These are phyloP conservation scores for Exophiala oligosperma DNA, from an alignment of 2,329 filamentous ascomycete genomes.

Conservation along the genomic window DNA sequence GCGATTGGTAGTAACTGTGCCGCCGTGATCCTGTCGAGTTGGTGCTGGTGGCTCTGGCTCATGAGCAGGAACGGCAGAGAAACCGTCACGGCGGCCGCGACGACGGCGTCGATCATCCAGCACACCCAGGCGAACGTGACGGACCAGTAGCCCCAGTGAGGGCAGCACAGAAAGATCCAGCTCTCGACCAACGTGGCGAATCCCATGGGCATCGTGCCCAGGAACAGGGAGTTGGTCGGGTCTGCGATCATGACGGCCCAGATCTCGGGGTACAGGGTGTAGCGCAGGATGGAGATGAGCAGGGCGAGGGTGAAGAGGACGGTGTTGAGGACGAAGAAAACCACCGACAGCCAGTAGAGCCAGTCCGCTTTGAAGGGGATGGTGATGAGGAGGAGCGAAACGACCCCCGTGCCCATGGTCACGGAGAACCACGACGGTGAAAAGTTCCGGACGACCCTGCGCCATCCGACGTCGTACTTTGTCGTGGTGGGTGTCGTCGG, in stretches of 20 bases:
- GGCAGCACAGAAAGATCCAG: constrained; percentile 60
- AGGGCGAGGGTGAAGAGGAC: constrained; percentile 52
- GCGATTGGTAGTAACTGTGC: constrained; percentile 68
- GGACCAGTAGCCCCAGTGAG: constrained; percentile 61
- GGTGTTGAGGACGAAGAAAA: constrained; percentile 63
- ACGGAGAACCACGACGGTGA: constrained; percentile 58
- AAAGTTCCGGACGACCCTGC: constrained; percentile 40
- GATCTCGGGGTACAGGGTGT: constrained; percentile 64
- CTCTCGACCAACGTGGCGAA: constrained; percentile 68
- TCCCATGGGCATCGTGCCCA: constrained; percentile 69
- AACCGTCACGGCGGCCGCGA: constrained; percentile 57
- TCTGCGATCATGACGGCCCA: constrained; percentile 67
- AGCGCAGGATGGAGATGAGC: constrained; percentile 58
- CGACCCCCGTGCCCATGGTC: constrained; percentile 69
- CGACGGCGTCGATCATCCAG: constrained; percentile 58
- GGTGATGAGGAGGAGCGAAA: constrained; percentile 61
- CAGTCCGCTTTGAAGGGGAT: constrained; percentile 61
- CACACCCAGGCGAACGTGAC: constrained; percentile 56
- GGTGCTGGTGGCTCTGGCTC: constrained; percentile 40
- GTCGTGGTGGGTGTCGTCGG: constrained; percentile 21
- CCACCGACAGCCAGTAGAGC: constrained; percentile 60
- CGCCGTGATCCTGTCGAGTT: constrained; percentile 63
- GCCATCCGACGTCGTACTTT: constrained; percentile 40
- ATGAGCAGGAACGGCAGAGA: constrained; percentile 51
- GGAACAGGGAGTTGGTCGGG: constrained; percentile 66